Evolutionary conservation across 805 yeast genomes (phyloP).

Genomic region (Teunomyces tritomae): DNA sequence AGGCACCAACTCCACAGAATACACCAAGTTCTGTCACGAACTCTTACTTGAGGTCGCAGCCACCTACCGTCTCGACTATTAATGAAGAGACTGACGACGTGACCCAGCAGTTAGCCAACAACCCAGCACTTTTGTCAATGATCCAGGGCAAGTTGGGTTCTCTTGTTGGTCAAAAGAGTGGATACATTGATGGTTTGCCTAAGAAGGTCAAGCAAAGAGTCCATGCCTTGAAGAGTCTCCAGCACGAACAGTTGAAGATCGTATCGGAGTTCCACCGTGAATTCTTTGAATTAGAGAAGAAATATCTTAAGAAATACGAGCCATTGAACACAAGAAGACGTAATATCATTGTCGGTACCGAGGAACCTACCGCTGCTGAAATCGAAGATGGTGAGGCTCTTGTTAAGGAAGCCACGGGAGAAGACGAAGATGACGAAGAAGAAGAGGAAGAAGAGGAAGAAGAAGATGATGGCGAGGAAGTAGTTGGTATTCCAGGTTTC

Average conservation of each 20-base stretch:
- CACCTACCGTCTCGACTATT: conserved; percentile 61
- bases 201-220: conserved; percentile 70
- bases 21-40: conserved; percentile 88
- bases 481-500: conserved; percentile 84
- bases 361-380: conserved; percentile 78
- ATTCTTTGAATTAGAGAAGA: conserved; percentile 79
- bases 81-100: conserved; percentile 56
- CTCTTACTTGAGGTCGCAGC: conserved; percentile 64
- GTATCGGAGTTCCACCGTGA: conserved; percentile 93
- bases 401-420: conserved; percentile 54
- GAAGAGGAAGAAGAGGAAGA: conserved; percentile 43
- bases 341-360: conserved; percentile 65
- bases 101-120: conserved; percentile 57
- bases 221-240: conserved; percentile 77
- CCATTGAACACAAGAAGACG: conserved; percentile 77
- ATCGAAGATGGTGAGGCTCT: conserved; percentile 73
- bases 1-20: conserved; percentile 98
- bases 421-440: conserved; percentile 24
- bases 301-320: conserved; percentile 65
- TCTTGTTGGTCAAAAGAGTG: conserved; percentile 82
- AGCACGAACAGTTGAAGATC: conserved; percentile 71
- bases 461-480: conserved; percentile 38
- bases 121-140: conserved; percentile 81
- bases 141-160: conserved; percentile 86
- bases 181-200: conserved; percentile 79